Base-by-base conservation (phyloP, 345 rosid genomes). In the Pistacia vera region DNA sequence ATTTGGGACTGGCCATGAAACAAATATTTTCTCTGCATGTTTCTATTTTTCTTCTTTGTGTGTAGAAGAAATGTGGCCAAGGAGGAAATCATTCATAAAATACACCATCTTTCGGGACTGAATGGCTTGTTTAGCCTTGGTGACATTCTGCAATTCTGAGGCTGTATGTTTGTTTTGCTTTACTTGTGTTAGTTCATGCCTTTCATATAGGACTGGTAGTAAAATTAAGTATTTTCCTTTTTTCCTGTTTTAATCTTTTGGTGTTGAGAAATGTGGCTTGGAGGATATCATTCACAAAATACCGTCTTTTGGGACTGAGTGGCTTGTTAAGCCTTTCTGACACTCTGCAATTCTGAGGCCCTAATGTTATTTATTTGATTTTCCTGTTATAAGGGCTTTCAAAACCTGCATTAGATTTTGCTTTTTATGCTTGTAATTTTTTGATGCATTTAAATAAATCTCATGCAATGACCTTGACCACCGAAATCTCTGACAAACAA, bases 1-100 rank as follows among this genome's bases (percentile, higher is more conserved):
- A 70, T 79, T 68, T 82, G 86, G 89, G 86, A 82, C 76, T 76
- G 81, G 87, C 87, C 87, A 86, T 86, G 82, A 79, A 81, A 73
- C 84, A 51, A 18, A 82, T 76, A 81, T 74, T 14, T 49, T 10
- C 60, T n/a, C 12, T 13, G 5, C 6, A 38, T 44, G 12, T 20
- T 35, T 18, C 3, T 49, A 38, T 38, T 66, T 70, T 25, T 48
- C 2, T 5, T n/a, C 0, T 67, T 17, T 41, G 1, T 6, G 44
- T 55, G n/a, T 11, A 13, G 46, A 41, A 55, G 16, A 8, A 44
- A 12, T 54, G 41, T 57, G 66, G 81, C 78, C 73, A 1, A 8
- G 30, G 84, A 81, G 13, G 81, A 78, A 10, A 81, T 51, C 30
- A 55, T 59, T 30, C 1, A 64, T 28, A 65, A 77, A 61, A 65